phyloP scores from a whole-genome alignment of 1,284 basidiomycete genomes.

The Cerioporus squamosus region DNA sequence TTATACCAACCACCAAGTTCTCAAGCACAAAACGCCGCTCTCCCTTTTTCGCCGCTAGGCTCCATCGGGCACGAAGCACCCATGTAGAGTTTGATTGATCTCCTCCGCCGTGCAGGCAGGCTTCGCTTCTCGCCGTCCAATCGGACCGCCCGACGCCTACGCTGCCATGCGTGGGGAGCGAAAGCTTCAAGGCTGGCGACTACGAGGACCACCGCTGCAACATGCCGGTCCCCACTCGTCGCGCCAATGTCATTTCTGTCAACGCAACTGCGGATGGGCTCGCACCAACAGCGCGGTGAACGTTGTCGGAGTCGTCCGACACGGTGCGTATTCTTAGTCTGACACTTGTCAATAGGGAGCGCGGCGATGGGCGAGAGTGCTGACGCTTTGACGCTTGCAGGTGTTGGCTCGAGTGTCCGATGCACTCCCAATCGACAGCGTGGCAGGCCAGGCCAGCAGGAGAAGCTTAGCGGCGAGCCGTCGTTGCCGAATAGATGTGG shows the following conservation, averaged over 20 bases:
- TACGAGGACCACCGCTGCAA: constrained; percentile 2
- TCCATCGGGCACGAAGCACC: constrained; percentile 16
- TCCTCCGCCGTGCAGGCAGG: constrained; percentile 11
- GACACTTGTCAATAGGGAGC: neutral
- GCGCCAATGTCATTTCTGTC: neutral
- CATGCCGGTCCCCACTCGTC: neutral
- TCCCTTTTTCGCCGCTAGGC: constrained; percentile 16
- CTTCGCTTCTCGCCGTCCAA: constrained; percentile 21
- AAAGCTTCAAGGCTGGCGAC: constrained; percentile 6
- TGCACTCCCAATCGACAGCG: too few relatives aligned
- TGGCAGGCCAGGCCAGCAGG: too few relatives aligned
- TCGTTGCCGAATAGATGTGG: neutral
- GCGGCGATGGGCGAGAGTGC: neutral
- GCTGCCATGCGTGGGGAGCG: constrained; percentile 6
- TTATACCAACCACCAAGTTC: constrained; percentile 8
- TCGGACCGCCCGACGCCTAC: constrained; percentile 23
- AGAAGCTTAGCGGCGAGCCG: neutral
- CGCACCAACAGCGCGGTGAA: too few relatives aligned
- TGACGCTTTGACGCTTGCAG: neutral
- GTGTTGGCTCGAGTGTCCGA: too few relatives aligned
- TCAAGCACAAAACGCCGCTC: constrained; percentile 21
- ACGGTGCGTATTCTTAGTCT: constrained; percentile 1
- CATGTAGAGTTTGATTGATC: constrained; percentile 18
- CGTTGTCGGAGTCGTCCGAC: too few relatives aligned
- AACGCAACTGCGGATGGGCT: neutral